Conservation (phyloP, 257 asterid species). For the Capsicum chinense region DNA sequence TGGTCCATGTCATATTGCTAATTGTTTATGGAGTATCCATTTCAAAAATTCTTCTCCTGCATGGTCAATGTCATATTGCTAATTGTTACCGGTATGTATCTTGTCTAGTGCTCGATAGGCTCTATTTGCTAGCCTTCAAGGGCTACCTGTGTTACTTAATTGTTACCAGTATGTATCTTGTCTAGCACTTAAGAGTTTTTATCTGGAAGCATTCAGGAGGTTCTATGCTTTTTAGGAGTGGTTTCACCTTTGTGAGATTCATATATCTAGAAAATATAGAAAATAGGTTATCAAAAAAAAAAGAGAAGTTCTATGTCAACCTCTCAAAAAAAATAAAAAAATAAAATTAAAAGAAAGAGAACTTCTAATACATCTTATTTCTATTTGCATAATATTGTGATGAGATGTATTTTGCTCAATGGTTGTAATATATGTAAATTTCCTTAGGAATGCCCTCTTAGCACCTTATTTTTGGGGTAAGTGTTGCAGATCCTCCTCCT, state of each 20-base stretch:
- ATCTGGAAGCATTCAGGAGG: neutral
- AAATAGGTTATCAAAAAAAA: too few species aligned
- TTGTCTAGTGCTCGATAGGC: constrained; percentile 2
- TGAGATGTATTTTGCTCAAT: neutral
- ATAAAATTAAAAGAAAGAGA: neutral
- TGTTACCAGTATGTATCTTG: neutral
- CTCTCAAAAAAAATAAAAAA: too few species aligned
- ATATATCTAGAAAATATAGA: neutral
- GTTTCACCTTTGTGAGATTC: neutral
- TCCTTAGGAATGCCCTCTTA: neutral
- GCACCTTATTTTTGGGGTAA: neutral
- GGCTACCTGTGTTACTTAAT: neutral
- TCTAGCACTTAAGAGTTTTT: neutral
- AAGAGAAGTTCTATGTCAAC: too few species aligned
- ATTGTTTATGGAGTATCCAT: neutral
- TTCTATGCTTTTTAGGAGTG: constrained; percentile 18
- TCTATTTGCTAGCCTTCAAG: neutral
- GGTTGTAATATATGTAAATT: neutral
- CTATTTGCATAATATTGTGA: neutral
- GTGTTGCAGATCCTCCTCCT: neutral
- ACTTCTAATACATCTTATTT: neutral
- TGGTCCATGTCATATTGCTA: neutral
- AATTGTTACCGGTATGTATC: constrained; percentile 1
- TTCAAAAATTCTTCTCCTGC: neutral
- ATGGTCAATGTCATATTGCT: neutral